Base-by-base conservation (phyloP, 768 basidiomycete genomes). In the Crassisporium funariophilum region DNA sequence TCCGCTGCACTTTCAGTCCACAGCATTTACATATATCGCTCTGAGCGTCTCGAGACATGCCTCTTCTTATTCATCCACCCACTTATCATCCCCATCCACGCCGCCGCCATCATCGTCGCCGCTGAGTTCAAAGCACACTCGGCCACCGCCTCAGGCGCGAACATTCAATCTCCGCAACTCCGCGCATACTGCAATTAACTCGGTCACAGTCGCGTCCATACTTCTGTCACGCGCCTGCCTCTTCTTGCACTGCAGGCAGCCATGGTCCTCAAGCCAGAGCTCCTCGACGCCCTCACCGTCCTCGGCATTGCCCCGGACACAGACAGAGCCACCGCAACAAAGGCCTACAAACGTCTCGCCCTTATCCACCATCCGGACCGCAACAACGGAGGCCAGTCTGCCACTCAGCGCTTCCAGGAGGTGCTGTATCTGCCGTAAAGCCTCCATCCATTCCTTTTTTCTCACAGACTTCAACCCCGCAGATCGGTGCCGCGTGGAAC, bases 401-500 rank as follows among this genome's bases (percentile, higher is more conserved):
- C 69, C 29, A 69, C 65, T 9, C 56, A 63, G 29, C 63, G 64
- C 29, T 70, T 71, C 54, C 70, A 71, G 44, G 53, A 70, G 52
- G 64, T 64, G 21, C 29, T 46, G 43, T 22, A 22, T 38, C 34
- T 53, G 29, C 29, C 29, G n/a, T 31, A 31, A 39, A 34, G 15
- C 42, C 44, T 36, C 33, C 40, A 21, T 33, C 40, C 10, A 27
- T 35, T 6, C 37, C 6, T 29, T 29, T 55, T 58, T 43, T 60
- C 58, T 38, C 45, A 49, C 52, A 48, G n/a, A 36, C 48, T 17
- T 43, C 47, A 48, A 44, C 47, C 46, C 51, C 39, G 38, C 45
- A 69, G 65, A 66, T 71, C 37, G 63, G 71, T 45, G 63, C 60
- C 24, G 69, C 67, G 1, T 71, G 68, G 65, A 56, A 65, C 37